Evolutionary conservation across 1,284 basidiomycete species (phyloP).

Genomic region (Moesziomyces parantarcticus): DNA sequence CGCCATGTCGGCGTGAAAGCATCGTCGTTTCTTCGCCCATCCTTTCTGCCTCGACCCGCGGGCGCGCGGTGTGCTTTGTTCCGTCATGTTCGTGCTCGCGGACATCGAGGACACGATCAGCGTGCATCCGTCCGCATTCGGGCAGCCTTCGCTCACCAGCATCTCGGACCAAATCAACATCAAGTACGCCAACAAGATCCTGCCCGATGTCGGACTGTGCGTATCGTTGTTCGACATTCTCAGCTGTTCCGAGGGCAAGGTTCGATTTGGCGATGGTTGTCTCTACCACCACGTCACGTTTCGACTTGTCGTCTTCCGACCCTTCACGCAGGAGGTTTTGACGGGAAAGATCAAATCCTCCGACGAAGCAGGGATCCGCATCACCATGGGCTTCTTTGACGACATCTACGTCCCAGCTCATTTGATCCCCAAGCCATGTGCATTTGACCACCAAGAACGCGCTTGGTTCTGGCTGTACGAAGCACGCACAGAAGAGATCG

Average conservation of each 20-base stretch:
- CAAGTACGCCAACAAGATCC: slow-evolving; percentile 91
- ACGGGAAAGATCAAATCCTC: slow-evolving; percentile 80
- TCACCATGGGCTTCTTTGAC: slow-evolving; percentile 91
- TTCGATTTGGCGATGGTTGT: slow-evolving; percentile 92
- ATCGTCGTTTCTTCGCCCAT: too few species aligned
- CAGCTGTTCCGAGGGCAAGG: slow-evolving; percentile 87
- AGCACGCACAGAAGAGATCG: slow-evolving; percentile 59
- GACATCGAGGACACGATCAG: slow-evolving; percentile 77
- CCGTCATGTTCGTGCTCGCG: slow-evolving; percentile 57
- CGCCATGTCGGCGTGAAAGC: not conserved
- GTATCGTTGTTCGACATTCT: slow-evolving; percentile 88
- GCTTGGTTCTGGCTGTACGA: slow-evolving; percentile 69
- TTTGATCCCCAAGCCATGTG: slow-evolving; percentile 78
- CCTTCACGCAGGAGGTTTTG: slow-evolving; percentile 89
- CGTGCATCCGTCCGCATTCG: slow-evolving; percentile 80
- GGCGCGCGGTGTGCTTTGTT: not conserved
- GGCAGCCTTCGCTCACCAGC: slow-evolving; percentile 77
- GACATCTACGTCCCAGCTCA: slow-evolving; percentile 82
- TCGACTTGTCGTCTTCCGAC: slow-evolving; percentile 88
- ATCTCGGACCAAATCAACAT: slow-evolving; percentile 84
- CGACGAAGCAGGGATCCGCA: slow-evolving; percentile 77
- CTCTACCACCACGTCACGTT: slow-evolving; percentile 96
- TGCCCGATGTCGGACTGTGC: slow-evolving; percentile 91
- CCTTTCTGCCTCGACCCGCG: too few species aligned
- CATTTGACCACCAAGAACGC: slow-evolving; percentile 73